These are phyloP conservation scores for Thalia dealbata DNA, from an alignment of 176 grass and related monocot species.

Conservation along the genomic window DNA sequence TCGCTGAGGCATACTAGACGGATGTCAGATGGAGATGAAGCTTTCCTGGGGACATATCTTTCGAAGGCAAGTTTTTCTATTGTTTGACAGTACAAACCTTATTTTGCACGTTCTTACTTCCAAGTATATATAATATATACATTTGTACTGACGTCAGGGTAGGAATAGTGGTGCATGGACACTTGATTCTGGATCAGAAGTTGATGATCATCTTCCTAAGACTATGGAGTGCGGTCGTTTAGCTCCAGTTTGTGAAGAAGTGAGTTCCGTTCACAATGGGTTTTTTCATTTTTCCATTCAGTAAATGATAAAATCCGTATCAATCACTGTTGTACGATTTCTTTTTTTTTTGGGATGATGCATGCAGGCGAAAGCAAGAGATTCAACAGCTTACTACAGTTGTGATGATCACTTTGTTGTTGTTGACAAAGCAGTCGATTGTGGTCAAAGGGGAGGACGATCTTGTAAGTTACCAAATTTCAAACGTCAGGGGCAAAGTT, in stretches of 20 bases:
- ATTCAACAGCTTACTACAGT: slow-evolving; percentile 87
- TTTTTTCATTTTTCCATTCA: not conserved
- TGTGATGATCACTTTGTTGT: slow-evolving; percentile 96
- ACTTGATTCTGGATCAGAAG: slow-evolving; percentile 75
- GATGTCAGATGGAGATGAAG: slow-evolving; percentile 67
- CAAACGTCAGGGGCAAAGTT: slow-evolving; percentile 22
- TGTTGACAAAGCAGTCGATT: slow-evolving; percentile 86
- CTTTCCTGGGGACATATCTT: slow-evolving; percentile 49
- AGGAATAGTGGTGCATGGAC: slow-evolving; percentile 75
- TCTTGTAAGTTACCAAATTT: slow-evolving; percentile 23
- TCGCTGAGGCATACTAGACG: slow-evolving; percentile 54
- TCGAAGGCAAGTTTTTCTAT: slow-evolving; percentile 34
- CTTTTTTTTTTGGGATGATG: no score
- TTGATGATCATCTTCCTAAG: slow-evolving; percentile 67
- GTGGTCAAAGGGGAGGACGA: slow-evolving; percentile 47
- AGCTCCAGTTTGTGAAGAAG: slow-evolving; percentile 89
- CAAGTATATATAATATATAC: no score
- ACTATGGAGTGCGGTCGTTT: slow-evolving; percentile 50
- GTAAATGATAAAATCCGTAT: no score
- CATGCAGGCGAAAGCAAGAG: slow-evolving; percentile 67
- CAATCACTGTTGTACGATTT: no score
- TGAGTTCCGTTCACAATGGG: slow-evolving; percentile 8
- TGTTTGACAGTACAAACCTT: not conserved
- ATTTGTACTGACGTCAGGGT: slow-evolving; percentile 36
- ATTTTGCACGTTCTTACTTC: not conserved